phyloP scores from a whole-genome alignment of 108 stramenopile species.

The Cyclotella distinguenda region DNA sequence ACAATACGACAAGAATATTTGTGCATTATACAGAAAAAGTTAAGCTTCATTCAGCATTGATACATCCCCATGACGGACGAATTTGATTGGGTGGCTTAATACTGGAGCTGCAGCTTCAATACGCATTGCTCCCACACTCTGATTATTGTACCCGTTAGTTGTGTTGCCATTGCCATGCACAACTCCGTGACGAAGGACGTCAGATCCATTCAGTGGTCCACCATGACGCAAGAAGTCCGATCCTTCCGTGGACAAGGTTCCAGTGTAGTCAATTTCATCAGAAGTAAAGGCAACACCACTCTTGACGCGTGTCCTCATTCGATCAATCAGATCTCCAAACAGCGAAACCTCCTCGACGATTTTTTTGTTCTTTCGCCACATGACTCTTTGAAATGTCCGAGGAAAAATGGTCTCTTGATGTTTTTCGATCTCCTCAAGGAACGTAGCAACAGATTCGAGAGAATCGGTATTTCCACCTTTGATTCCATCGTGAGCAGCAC shows the following conservation, averaged over 20 bases:
- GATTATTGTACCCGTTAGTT: no score
- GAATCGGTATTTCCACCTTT: constrained; percentile 32
- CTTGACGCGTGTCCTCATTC: constrained; percentile 37
- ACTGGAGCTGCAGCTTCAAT: not conserved
- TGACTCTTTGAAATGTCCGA: constrained; percentile 29
- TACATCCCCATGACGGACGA: no score
- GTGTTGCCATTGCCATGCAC: constrained; percentile 11
- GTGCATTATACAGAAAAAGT: no score
- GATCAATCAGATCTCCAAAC: constrained; percentile 47
- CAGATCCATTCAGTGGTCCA: constrained; percentile 16
- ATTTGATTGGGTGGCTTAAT: no score
- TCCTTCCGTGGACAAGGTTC: constrained; percentile 25
- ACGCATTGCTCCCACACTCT: not conserved
- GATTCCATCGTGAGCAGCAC: constrained; percentile 28
- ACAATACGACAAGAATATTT: no score
- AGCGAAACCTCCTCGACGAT: constrained; percentile 37
- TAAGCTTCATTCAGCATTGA: no score
- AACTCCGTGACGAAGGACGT: constrained; percentile 27
- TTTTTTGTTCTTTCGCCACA: constrained; percentile 46
- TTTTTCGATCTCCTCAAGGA: constrained; percentile 35
- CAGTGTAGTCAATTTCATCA: constrained; percentile 25
- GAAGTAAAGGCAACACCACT: constrained; percentile 30
- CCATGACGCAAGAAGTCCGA: constrained; percentile 40
- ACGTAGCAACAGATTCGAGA: constrained; percentile 31
- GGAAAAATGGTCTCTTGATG: constrained; percentile 44